Conservation (phyloP, 495 filamentous ascomycete genomes). For the Evernia prunastri region DNA sequence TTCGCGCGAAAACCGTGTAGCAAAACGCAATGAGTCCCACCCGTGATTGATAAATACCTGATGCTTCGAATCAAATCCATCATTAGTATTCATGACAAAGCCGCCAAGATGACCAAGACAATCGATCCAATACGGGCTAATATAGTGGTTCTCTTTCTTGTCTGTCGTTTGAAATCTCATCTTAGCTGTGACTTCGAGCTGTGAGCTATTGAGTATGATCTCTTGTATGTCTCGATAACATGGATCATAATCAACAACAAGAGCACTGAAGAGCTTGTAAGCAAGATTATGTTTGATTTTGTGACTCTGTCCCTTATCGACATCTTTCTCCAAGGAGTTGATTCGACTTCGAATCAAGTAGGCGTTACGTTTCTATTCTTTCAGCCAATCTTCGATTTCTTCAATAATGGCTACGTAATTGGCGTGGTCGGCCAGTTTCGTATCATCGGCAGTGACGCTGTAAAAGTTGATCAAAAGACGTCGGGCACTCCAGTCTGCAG, state of each 20-base stretch:
- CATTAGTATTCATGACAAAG: conserved; percentile 61
- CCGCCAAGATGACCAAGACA: conserved; percentile 55
- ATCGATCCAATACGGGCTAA: conserved; percentile 48
- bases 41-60: conserved; percentile 58
- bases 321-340: conserved; percentile 35
- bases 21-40: conserved; percentile 56
- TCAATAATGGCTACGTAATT: conserved; percentile 39
- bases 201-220: conserved; percentile 26
- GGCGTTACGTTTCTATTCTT: conserved; percentile 43
- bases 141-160: conserved; percentile 52
- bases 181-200: conserved; percentile 29
- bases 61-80: conserved; percentile 50
- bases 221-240: conserved; percentile 54
- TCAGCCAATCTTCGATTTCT: conserved; percentile 24
- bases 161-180: conserved; percentile 35
- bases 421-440: conserved; percentile 46
- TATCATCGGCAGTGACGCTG: conserved; percentile 41
- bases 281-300: conserved; percentile 51
- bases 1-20: too few relatives aligned
- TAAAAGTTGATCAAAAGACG: conserved; percentile 34
- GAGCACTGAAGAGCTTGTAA: conserved; percentile 59
- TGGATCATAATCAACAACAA: conserved; percentile 57
- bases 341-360: conserved; percentile 44
- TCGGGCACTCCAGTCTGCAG: conserved; percentile 33
- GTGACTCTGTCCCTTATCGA: conserved; percentile 27